Conservation (phyloP, 108 stramenopile genomes). For the Pseudonitzschia multiseries region DNA sequence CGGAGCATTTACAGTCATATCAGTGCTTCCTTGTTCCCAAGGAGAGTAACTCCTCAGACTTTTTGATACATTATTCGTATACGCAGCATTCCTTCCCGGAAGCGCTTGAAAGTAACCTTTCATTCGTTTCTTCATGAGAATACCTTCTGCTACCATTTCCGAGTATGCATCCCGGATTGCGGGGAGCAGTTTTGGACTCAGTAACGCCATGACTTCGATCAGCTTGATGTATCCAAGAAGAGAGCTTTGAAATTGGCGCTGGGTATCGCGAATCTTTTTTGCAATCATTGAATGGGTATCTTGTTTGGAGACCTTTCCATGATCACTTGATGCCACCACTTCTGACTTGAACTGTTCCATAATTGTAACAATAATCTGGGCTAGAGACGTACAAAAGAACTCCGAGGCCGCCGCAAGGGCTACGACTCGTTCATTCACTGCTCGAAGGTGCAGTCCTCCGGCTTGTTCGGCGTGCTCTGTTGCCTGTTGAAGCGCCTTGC, state of each 20-base stretch:
- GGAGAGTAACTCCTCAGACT: conserved; percentile 77
- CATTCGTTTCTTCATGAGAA: conserved; percentile 87
- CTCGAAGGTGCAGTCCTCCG: conserved; percentile 81
- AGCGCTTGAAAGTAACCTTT: conserved; percentile 85
- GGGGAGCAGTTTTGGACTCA: conserved; percentile 80
- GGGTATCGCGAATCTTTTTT: conserved; percentile 83
- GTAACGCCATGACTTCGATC: conserved; percentile 77
- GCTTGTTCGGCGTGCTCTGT: conserved; percentile 73
- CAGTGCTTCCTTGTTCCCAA: conserved; percentile 35
- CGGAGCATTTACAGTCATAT: conserved; percentile 71
- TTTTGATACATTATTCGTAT: conserved; percentile 55
- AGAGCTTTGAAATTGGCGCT: conserved; percentile 82
- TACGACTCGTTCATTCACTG: conserved; percentile 77
- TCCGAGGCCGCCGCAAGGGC: conserved; percentile 52
- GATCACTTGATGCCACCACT: conserved; percentile 53
- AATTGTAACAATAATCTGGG: conserved; percentile 82
- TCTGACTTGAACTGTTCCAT: conserved; percentile 84
- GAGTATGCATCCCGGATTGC: conserved; percentile 84
- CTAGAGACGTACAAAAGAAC: conserved; percentile 73
- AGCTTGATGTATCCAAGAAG: conserved; percentile 84
- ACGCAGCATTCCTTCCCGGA: conserved; percentile 74
- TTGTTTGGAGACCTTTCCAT: conserved; percentile 70
- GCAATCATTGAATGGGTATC: conserved; percentile 83
- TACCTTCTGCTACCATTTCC: conserved; percentile 84
- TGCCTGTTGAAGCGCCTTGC: conserved; percentile 74